Conservation (phyloP, 208 protist genomes). For the Wallacemonas sp. region DNA sequence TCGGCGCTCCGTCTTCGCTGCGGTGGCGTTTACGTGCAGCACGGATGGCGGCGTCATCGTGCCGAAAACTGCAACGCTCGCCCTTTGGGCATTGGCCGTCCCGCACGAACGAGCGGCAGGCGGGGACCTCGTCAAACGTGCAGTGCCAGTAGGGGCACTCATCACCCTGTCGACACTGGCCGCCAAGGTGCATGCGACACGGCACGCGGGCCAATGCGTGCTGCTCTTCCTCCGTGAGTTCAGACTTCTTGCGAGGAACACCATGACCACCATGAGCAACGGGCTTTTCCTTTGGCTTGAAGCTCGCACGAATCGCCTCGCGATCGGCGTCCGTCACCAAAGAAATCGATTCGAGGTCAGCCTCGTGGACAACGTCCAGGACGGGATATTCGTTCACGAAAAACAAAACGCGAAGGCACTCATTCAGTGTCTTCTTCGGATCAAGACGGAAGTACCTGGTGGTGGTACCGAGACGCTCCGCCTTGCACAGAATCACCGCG, state of each 20-base stretch:
- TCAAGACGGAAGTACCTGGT: conserved; percentile 68
- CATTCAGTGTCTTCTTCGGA: conserved; percentile 60
- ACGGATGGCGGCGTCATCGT: conserved; percentile 52
- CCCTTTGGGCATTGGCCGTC: conserved; percentile 61
- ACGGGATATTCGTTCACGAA: conserved; percentile 89
- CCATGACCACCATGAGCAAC: conserved; percentile 15
- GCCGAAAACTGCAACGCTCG: conserved; percentile 68
- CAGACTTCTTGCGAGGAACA: conserved; percentile 34
- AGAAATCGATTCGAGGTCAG: conserved; percentile 32
- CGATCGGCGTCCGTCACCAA: conserved; percentile 80
- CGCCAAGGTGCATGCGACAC: conserved; percentile 65
- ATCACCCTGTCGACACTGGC: conserved; percentile 45
- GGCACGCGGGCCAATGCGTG: conserved; percentile 48
- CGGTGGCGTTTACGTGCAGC: conserved; percentile 35
- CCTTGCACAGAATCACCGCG: conserved; percentile 55
- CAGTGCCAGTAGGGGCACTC: conserved; percentile 85
- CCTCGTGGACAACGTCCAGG: conserved; percentile 62
- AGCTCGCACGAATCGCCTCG: conserved; percentile 68
- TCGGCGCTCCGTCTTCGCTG: conserved; percentile 22
- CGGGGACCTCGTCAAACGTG: conserved; percentile 54
- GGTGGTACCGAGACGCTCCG: conserved; percentile 66
- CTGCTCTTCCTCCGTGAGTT: conserved; percentile 48
- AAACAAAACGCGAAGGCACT: conserved; percentile 75
- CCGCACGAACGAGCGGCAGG: conserved; percentile 62
- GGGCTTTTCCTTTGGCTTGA: conserved; percentile 40